Percentiles rank a stretch among this genome's conserved stretches.
These are phyloP conservation scores for Vitis hybrid DNA, from an alignment of 177 flowering plant genomes.

Conservation along the genomic window DNA sequence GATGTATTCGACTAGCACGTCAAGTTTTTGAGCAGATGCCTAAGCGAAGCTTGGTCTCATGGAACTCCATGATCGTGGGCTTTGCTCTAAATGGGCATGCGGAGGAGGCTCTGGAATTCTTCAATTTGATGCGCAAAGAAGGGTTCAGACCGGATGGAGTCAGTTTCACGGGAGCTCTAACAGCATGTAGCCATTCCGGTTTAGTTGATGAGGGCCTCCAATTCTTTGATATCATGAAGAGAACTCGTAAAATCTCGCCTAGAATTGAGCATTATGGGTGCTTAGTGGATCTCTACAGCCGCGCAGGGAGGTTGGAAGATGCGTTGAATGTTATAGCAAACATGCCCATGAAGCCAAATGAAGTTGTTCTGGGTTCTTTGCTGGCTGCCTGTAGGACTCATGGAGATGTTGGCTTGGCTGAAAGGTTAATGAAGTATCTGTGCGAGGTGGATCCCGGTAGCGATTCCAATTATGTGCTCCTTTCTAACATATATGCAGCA, in stretches of 20 bases:
- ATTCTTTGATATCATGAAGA: slow-evolving; percentile 39
- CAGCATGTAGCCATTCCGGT: slow-evolving; percentile 72
- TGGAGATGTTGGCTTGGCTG: slow-evolving; percentile 43
- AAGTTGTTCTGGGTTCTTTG: slow-evolving; percentile 52
- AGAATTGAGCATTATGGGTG: slow-evolving; percentile 69
- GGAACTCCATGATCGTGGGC: slow-evolving; percentile 62
- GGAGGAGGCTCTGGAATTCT: slow-evolving; percentile 45
- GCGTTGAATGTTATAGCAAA: slow-evolving; percentile 39
- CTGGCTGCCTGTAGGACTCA: slow-evolving; percentile 58
- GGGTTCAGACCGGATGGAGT: slow-evolving; percentile 60
- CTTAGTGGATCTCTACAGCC: slow-evolving; percentile 57
- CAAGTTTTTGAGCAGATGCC: slow-evolving; percentile 43
- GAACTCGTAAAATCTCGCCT: slow-evolving; percentile 32
- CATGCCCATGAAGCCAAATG: slow-evolving; percentile 68
- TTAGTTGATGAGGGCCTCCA: slow-evolving; percentile 46
- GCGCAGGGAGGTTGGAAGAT: slow-evolving; percentile 58
- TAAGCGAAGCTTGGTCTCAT: slow-evolving; percentile 43
- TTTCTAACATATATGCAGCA: slow-evolving; percentile 57
- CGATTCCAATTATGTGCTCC: slow-evolving; percentile 52
- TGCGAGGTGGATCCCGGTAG: slow-evolving; percentile 34
- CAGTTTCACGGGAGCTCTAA: slow-evolving; percentile 61
- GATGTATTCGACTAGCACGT: slow-evolving; percentile 47
- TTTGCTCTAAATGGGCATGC: slow-evolving; percentile 52
- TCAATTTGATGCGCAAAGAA: slow-evolving; percentile 41
- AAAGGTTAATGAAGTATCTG: slow-evolving; percentile 36